phyloP scores from a whole-genome alignment of 192 early-diverging fungal genomes.

The Mortierella alpina region DNA sequence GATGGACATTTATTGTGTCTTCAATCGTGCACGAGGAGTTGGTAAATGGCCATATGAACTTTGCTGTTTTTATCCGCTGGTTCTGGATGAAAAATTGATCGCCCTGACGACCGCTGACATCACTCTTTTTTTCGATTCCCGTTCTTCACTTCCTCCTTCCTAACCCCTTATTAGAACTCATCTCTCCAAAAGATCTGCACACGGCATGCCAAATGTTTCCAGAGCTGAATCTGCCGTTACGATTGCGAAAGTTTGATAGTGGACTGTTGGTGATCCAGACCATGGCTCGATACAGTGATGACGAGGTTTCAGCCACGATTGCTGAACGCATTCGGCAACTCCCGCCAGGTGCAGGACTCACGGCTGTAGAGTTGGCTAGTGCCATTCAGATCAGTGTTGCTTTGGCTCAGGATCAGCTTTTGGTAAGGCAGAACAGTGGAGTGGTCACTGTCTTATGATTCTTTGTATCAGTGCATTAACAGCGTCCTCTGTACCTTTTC shows the following conservation, averaged over 20 bases:
- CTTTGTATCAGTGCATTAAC: not conserved
- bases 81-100: not conserved
- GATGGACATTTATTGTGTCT: slow-evolving; percentile 93
- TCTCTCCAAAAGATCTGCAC: slow-evolving; percentile 94
- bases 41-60: slow-evolving; percentile 53
- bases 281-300: slow-evolving; percentile 67
- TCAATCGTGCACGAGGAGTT: slow-evolving; percentile 93
- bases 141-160: not conserved
- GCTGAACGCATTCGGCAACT: slow-evolving; percentile 27
- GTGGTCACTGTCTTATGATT: not conserved
- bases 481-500: not conserved
- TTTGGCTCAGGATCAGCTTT: slow-evolving; percentile 75
- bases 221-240: slow-evolving; percentile 74
- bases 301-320: slow-evolving; percentile 70
- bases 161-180: slow-evolving; percentile 65
- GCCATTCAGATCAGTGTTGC: slow-evolving; percentile 68
- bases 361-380: slow-evolving; percentile 77
- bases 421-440: slow-evolving; percentile 54
- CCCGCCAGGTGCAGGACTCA: slow-evolving; percentile 60
- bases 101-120: not conserved
- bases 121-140: not conserved
- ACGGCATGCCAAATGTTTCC: slow-evolving; percentile 80
- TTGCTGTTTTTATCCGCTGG: not conserved
- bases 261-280: slow-evolving; percentile 85
- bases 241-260: slow-evolving; percentile 81